Evolutionary conservation across 768 basidiomycete genomes (phyloP).

Genomic region (Xerocomellus intermedius): DNA sequence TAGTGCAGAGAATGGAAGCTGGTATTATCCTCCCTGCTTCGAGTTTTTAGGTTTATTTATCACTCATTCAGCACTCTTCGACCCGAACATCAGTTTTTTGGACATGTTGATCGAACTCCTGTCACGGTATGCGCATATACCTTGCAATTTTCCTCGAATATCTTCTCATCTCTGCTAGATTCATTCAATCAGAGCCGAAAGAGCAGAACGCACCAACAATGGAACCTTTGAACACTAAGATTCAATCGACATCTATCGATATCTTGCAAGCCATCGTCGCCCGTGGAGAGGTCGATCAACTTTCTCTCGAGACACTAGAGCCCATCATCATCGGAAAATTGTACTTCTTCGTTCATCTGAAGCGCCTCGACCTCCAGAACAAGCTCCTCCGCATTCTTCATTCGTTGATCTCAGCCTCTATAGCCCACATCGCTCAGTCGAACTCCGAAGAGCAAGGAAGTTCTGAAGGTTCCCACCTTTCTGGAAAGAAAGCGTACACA

Average conservation of each 20-base stretch:
- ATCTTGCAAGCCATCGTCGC: conserved; percentile 79
- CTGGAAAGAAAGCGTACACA: conserved; percentile 39
- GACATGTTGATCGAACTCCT: conserved; percentile 75
- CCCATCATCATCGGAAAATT: conserved; percentile 71
- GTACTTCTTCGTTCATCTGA: conserved; percentile 66
- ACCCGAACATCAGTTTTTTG: conserved; percentile 65
- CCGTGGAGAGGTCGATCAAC: conserved; percentile 72
- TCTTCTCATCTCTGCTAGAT: conserved; percentile 41
- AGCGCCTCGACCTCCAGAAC: conserved; percentile 83
- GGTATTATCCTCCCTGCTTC: conserved; percentile 40
- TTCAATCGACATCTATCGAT: conserved; percentile 78
- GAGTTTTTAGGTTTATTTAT: conserved; percentile 6
- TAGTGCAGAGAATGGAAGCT: conserved; percentile 59
- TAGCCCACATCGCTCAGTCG: conserved; percentile 30
- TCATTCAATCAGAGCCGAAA: conserved; percentile 76
- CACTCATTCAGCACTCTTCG: conserved; percentile 31
- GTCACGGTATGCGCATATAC: conserved; percentile 63
- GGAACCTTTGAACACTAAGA: conserved; percentile 55
- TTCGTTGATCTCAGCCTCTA: conserved; percentile 71
- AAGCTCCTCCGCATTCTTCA: conserved; percentile 91
- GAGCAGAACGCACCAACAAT: conserved; percentile 46
- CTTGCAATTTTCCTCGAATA: background rate
- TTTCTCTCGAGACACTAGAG: conserved; percentile 63
- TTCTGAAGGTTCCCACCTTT: conserved; percentile 35
- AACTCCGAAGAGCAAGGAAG: conserved; percentile 34